A percentile compares a stretch with the other conserved stretches of the same genome.
These are phyloP conservation scores for Scopulariopsis brevicaulis DNA, from an alignment of 2,329 filamentous ascomycete genomes.

Conservation along the genomic window DNA sequence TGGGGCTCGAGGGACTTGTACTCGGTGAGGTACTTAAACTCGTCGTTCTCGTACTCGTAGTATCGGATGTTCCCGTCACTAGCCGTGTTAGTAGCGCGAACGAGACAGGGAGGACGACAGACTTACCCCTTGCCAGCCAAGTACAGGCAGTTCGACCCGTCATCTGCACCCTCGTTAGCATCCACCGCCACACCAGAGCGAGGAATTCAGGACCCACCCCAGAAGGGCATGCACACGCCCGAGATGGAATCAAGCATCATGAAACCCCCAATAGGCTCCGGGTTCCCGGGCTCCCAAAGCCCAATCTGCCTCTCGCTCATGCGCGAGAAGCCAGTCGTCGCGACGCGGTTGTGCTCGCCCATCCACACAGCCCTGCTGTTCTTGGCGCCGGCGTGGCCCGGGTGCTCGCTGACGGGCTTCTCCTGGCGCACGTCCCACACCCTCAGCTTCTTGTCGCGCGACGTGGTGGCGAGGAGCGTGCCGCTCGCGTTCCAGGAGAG, in stretches of 20 bases:
- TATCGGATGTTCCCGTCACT: slow-evolving; percentile 98
- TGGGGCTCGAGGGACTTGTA: slow-evolving; percentile 97
- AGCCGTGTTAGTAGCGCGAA: slow-evolving; percentile 12
- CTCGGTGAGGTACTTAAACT: slow-evolving; percentile 93
- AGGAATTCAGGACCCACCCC: slow-evolving; percentile 45
- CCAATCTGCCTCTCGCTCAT: slow-evolving; percentile 98
- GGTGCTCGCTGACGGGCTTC: slow-evolving; percentile 69
- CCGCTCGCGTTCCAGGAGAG: slow-evolving; percentile 92
- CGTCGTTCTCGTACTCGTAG: slow-evolving; percentile 97
- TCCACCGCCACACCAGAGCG: background rate
- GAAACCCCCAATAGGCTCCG: slow-evolving; percentile 83
- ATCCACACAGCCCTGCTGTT: slow-evolving; percentile 96
- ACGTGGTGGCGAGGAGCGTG: slow-evolving; percentile 78
- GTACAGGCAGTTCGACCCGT: slow-evolving; percentile 89
- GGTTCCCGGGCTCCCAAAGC: slow-evolving; percentile 83
- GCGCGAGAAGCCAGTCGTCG: slow-evolving; percentile 91
- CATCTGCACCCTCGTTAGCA: slow-evolving; percentile 38
- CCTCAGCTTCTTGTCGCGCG: slow-evolving; percentile 93
- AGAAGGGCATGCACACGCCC: slow-evolving; percentile 98
- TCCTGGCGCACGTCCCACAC: slow-evolving; percentile 97
- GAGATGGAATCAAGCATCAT: slow-evolving; percentile 88
- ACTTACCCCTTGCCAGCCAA: slow-evolving; percentile 90
- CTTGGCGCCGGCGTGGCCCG: slow-evolving; percentile 87
- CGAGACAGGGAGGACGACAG: background rate
- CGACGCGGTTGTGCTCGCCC: slow-evolving; percentile 91